phyloP scores from a whole-genome alignment of 163 green algal genomes.

The Trebouxiophyceae sp. region DNA sequence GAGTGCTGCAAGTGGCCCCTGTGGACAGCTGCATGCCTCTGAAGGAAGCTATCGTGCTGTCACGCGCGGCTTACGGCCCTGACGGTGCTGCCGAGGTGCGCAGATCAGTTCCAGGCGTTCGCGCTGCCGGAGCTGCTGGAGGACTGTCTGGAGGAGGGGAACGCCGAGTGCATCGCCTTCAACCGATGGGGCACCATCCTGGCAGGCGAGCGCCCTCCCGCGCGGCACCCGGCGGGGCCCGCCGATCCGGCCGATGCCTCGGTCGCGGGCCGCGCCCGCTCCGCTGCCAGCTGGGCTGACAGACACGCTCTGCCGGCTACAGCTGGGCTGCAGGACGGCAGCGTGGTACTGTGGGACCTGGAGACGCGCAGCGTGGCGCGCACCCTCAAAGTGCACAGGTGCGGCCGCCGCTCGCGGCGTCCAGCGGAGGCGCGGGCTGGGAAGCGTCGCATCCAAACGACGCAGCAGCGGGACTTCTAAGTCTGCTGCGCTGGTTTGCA shows the following conservation, averaged over 20 bases:
- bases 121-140: conserved; percentile 71
- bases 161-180: conserved; percentile 46
- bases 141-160: conserved; percentile 52
- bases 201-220: conserved; percentile 30
- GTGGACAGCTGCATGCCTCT: too few relatives aligned
- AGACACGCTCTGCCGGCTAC: conserved; percentile 5
- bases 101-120: conserved; percentile 47
- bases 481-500: too few relatives aligned
- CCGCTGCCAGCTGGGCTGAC: background rate
- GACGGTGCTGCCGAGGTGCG: too few relatives aligned
- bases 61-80: too few relatives aligned
- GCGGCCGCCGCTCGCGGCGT: conserved; percentile 18
- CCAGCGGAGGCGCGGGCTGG: conserved; percentile 51
- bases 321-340: conserved; percentile 62
- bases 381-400: conserved; percentile 29
- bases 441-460: conserved; percentile 35
- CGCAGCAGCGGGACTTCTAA: too few relatives aligned
- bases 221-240: too few relatives aligned
- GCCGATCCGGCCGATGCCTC: too few relatives aligned
- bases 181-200: conserved; percentile 67
- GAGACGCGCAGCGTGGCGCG: conserved; percentile 63
- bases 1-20: too few relatives aligned
- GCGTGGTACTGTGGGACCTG: conserved; percentile 78
- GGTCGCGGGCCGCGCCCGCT: too few relatives aligned
- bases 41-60: too few relatives aligned